Conservation (phyloP, 1,284 basidiomycete genomes). For the Mycena sp. region DNA sequence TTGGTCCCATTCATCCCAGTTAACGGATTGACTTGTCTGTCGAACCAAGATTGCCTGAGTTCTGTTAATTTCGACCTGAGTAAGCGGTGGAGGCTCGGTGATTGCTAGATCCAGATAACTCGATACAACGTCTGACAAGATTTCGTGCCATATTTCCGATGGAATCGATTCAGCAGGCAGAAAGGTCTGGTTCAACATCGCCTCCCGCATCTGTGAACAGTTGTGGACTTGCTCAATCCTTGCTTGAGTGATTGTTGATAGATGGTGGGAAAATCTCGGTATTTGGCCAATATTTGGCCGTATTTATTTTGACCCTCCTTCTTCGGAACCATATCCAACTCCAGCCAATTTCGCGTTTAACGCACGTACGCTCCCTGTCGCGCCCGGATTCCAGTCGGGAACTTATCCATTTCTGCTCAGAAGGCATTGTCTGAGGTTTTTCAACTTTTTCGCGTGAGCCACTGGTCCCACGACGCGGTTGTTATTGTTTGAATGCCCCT, state of each 20-base stretch:
- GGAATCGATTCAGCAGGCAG: not conserved
- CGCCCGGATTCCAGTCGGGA: not conserved
- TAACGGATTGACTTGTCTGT: not conserved
- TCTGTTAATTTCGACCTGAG: not conserved
- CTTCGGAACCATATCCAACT: slow-evolving; percentile 7
- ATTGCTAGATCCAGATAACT: not conserved
- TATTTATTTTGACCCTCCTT: slow-evolving; percentile 7
- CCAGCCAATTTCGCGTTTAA: slow-evolving; percentile 5
- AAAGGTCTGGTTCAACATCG: too few relatives aligned
- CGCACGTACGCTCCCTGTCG: not conserved
- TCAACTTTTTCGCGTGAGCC: slow-evolving; percentile 23
- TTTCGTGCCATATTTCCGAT: not conserved
- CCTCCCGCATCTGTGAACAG: too few relatives aligned
- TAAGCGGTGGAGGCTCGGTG: not conserved
- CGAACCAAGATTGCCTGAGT: not conserved
- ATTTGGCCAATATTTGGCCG: not conserved
- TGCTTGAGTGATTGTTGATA: too few relatives aligned
- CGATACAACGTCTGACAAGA: not conserved
- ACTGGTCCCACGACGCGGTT: slow-evolving; percentile 19
- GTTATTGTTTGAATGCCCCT: not conserved
- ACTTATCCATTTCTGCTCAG: not conserved
- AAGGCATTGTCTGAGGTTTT: slow-evolving; percentile 10
- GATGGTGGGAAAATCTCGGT: slow-evolving; percentile 8
- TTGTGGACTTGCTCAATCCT: too few relatives aligned
- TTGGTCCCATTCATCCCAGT: not conserved